Base-by-base conservation (phyloP, 2,329 filamentous ascomycete species). In the Nectriaceae sp. region DNA sequence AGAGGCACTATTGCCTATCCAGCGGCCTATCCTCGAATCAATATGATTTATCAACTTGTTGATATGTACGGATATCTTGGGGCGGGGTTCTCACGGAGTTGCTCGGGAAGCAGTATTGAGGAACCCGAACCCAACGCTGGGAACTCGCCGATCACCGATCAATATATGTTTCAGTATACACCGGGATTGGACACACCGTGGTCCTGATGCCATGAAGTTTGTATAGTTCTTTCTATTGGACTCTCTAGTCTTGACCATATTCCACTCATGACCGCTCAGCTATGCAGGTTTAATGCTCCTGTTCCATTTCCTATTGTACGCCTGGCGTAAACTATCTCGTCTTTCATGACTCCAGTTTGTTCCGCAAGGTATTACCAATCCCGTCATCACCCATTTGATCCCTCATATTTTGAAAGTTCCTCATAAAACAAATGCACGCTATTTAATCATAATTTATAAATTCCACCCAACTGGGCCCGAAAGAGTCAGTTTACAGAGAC, bases 401-500 rank as follows among this genome's bases (percentile, higher is more conserved):
- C 46, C 40, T 15, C 22, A 44, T 5, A 49, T 42, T 36, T 52
- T 42, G 19, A 13, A n/a, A 39, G 6, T 40, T 42, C 44, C 47
- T 46, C 40, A 50, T 50, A 49, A 56, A 53, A 50, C 50, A 50
- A 60, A 58, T 55, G 54, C 56, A 60, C 61, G 59, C 56, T 62
- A 52, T 54, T 53, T 55, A 52, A 58, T 50, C 54, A 54, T 47
- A 55, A 60, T 42, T 57, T 61, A 59, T 43, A 52, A 47, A 46
- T 43, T 42, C 48, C 40, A 37, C 16, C 11, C 33, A 11, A 11
- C 18, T 18, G 10, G 42, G 46, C 40, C 43, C 38, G 40, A 36
- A 41, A 39, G 47, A 44, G 20, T 44, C 51, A 46, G 49, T 41
- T 60, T 64, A 65, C 44, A 61, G 46, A 47, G 54, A 40, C 42